Evolutionary conservation across 2,329 filamentous ascomycete genomes (phyloP).

Genomic region (Fusarium sp.): DNA sequence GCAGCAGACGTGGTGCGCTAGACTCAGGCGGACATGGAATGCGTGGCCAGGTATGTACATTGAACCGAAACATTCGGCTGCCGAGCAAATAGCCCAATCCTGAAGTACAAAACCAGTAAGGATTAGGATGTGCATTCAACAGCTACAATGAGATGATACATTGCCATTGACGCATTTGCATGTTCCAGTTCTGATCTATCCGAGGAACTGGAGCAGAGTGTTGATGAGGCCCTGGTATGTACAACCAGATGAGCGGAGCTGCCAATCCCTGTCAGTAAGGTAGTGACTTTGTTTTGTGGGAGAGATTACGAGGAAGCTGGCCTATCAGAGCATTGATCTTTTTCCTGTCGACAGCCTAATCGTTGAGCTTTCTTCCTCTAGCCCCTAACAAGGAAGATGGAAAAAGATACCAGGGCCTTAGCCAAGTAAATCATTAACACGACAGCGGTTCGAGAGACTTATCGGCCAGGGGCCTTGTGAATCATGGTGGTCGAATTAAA

Average conservation of each 20-base stretch:
- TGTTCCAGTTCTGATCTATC: background rate
- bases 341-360: background rate
- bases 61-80: background rate
- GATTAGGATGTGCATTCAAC: too few relatives aligned
- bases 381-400: background rate
- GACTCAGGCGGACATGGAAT: conserved; percentile 3
- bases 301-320: background rate
- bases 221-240: background rate
- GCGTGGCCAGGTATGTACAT: background rate
- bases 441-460: background rate
- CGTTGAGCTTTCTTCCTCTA: background rate
- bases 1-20: conserved; percentile 14
- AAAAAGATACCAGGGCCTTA: background rate
- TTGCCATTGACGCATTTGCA: background rate
- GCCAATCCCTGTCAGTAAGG: conserved; percentile 3
- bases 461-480: background rate
- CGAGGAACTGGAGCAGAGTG: conserved; percentile 6
- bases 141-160: background rate
- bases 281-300: background rate
- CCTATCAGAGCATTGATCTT: conserved; percentile 7
- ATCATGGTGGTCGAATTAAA: background rate
- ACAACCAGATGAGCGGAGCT: background rate
- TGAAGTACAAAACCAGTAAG: background rate
- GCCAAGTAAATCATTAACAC: background rate
- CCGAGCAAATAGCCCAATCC: background rate